phyloP scores from a whole-genome alignment of 805 yeast species.

The Zygosaccharomyces gambellarensis region DNA sequence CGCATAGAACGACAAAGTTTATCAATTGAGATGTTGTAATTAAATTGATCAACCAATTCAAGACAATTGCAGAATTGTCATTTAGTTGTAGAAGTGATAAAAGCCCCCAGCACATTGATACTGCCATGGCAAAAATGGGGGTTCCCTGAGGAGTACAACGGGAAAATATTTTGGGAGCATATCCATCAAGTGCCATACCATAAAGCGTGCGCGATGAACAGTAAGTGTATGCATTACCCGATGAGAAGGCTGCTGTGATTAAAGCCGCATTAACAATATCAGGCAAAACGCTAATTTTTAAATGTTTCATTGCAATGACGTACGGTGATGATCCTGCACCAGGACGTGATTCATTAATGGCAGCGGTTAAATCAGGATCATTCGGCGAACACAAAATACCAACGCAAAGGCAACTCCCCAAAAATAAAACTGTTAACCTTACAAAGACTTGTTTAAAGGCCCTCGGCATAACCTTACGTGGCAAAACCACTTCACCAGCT shows the following conservation, averaged over 20 bases:
- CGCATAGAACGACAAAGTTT: constrained; percentile 53
- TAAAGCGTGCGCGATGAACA: constrained; percentile 66
- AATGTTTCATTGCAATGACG: constrained; percentile 73
- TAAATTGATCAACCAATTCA: constrained; percentile 67
- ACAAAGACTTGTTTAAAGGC: constrained; percentile 74
- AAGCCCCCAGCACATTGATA: constrained; percentile 54
- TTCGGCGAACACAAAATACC: constrained; percentile 72
- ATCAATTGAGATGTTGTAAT: constrained; percentile 66
- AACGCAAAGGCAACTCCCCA: constrained; percentile 71
- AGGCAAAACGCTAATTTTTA: constrained; percentile 64
- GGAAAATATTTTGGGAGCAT: constrained; percentile 65
- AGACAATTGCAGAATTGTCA: constrained; percentile 54
- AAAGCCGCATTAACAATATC: constrained; percentile 75
- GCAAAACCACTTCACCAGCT: constrained; percentile 74
- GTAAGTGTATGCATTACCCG: constrained; percentile 77
- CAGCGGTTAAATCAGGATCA: constrained; percentile 54
- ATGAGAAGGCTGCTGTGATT: constrained; percentile 70
- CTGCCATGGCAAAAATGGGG: constrained; percentile 54
- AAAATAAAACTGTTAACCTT: constrained; percentile 61
- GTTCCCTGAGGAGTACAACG: constrained; percentile 63
- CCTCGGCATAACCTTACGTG: constrained; percentile 66
- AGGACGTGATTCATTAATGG: constrained; percentile 56
- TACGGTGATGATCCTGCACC: constrained; percentile 81
- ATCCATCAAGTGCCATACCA: constrained; percentile 66
- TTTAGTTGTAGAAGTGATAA: constrained; percentile 62